Percentiles rank a stretch among this genome's conserved stretches.
phyloP scores from a whole-genome alignment of 1,139 yeast genomes.

The Yamadazyma atmosphaerica region DNA sequence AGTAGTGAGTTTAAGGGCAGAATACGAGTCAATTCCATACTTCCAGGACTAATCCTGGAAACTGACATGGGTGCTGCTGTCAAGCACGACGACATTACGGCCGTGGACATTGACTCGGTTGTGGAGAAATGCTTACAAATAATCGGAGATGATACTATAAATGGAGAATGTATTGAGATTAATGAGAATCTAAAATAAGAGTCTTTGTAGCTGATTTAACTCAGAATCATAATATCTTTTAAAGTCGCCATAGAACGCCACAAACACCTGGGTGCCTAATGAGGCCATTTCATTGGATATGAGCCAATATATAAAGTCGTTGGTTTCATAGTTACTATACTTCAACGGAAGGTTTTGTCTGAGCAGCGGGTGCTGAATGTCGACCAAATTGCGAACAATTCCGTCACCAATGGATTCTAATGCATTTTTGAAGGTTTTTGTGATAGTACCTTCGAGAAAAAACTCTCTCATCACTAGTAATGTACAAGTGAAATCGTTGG shows the following conservation, averaged over 20 bases:
- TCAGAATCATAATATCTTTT: conserved; percentile 11
- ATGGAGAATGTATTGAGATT: conserved; percentile 34
- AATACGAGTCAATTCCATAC: conserved; percentile 59
- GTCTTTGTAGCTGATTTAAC: conserved; percentile 7
- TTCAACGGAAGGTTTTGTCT: conserved; percentile 10
- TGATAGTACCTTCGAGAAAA: background rate
- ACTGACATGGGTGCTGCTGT: conserved; percentile 67
- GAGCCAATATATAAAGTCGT: conserved; percentile 15
- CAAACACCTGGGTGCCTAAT: conserved; percentile 7
- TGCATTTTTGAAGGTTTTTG: background rate
- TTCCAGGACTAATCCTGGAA: conserved; percentile 71
- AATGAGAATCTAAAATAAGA: conserved; percentile 1
- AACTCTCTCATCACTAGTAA: conserved; percentile 6
- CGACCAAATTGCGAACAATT: background rate
- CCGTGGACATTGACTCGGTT: conserved; percentile 24
- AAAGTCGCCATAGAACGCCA: conserved; percentile 12
- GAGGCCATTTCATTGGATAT: conserved; percentile 4
- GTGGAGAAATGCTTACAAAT: conserved; percentile 29
- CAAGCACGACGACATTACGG: conserved; percentile 6
- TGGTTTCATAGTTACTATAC: conserved; percentile 9
- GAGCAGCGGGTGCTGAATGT: conserved; percentile 3
- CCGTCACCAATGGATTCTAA: background rate
- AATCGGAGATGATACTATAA: conserved; percentile 30
- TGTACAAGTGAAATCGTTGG: conserved; percentile 1
- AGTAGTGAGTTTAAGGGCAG: conserved; percentile 61